These are phyloP conservation scores for Arthrobotrys musiformis DNA, from an alignment of 2,329 filamentous ascomycete genomes.

Conservation along the genomic window DNA sequence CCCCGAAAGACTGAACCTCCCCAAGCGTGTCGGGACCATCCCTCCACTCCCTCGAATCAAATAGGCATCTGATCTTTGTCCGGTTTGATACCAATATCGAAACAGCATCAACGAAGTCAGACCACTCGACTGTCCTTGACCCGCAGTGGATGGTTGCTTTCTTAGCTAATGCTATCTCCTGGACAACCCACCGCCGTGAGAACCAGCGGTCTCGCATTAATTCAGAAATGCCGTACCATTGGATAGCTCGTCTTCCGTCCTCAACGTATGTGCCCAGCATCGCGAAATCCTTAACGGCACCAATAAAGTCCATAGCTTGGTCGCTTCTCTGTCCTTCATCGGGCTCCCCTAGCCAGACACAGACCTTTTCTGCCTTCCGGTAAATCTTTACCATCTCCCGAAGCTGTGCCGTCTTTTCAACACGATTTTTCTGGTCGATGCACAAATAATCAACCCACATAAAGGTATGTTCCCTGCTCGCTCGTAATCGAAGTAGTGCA, in stretches of 20 bases:
- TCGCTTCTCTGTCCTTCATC: background rate
- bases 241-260: constrained; percentile 53
- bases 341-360: background rate
- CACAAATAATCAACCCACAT: constrained; percentile 5
- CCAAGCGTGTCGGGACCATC: constrained; percentile 62
- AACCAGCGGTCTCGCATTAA: constrained; percentile 64
- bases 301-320: constrained; percentile 28
- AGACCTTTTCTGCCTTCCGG: background rate
- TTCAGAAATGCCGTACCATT: constrained; percentile 61
- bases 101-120: constrained; percentile 62
- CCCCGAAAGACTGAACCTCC: constrained; percentile 61
- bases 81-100: constrained; percentile 63
- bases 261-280: constrained; percentile 61
- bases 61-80: constrained; percentile 62
- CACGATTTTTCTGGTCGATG: background rate
- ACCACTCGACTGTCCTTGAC: constrained; percentile 61
- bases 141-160: constrained; percentile 63
- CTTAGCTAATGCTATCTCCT: constrained; percentile 63
- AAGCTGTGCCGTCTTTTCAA: background rate
- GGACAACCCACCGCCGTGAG: constrained; percentile 64
- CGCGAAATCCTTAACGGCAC: constrained; percentile 59
- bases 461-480: background rate
- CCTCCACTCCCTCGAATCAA: constrained; percentile 60
- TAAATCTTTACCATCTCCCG: constrained; percentile 7
- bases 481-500: background rate